Evolutionary conservation across 371 early-diverging fungal species (phyloP), one percentile per base, ranked within the genome.

Genomic region (Mortierella sp.): DNA sequence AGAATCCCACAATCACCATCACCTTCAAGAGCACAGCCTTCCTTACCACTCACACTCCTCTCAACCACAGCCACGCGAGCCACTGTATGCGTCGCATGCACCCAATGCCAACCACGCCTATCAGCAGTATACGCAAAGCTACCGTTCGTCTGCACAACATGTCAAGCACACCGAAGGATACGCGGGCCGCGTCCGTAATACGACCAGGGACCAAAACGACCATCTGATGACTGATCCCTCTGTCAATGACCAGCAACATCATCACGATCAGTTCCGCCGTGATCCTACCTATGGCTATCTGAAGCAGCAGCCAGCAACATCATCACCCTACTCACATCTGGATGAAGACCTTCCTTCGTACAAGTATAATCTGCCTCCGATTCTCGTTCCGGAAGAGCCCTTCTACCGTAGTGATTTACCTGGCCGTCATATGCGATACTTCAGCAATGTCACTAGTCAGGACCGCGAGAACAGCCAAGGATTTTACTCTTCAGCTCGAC

Each of bases 361-460:
- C 52, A 73, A 73, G 41, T 67, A 62, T 41, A 51, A 53, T n/a
- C 28, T 73, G 59, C 73, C 73, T 9, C 73, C 73, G n/a, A 73
- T 73, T 55, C 49, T 62, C 19, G 58, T 58, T 9, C 73, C 73
- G 0, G 73, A 73, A 37, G 68, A 73, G 42, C 73, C 73, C 2
- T 73, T 73, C 56, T 73, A 73, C 44, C 62, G 73, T 26, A 67
- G 56, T 11, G 73, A 73, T 44, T 19, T 73, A 4, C 73, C 73
- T 11, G 67, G 68, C 67, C 73, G 73, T 41, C 73, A 73, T 28
- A 73, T 73, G 73, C 67, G 73, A 6, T 73, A 73, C 62, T 73
- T 73, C 32, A 62, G 67, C 51, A 67, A 67, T 30, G 73, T 73
- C 21, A 73, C 73, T 15, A 62, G 67, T 30, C 50, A 66, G 46